Base-by-base conservation (phyloP, 805 yeast species). In the Metschnikowia matae region DNA sequence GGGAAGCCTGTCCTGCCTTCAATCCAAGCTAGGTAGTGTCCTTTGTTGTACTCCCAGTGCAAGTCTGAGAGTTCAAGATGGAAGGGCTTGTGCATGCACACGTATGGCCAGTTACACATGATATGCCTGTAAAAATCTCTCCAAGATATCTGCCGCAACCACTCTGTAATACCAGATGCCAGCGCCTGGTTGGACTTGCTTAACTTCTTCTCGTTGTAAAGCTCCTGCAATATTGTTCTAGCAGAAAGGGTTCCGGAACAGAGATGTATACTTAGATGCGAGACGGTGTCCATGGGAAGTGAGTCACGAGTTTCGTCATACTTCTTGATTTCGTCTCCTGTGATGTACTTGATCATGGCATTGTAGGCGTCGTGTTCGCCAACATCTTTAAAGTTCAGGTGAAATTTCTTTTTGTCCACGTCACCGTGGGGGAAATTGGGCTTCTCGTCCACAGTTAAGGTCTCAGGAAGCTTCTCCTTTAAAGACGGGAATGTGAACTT, bases 61-160 rank as follows among this genome's bases (percentile, higher is more conserved):
- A 80, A 44, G 11, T 68, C 74, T 15, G 69, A 56, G 21, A 71
- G 67, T 42, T 73, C 74, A 42, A 78, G 65, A 49, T 74, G 75
- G 58, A 71, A 76, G 1, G 84, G 84, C 45, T 69, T 58, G 57
- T 67, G 70, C 81, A 80, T 80, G 46, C 74, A 71, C 6, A 77
- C 59, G 52, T 70, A 75, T 3, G 85, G 85, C 77, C 80, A 74
- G 49, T 70, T 67, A 48, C 70, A 66, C 46, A 78, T 53, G 6
- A 77, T 69, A 54, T 80, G 82, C 43, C 74, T 69, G 58, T 80
- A 80, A 51, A 79, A 80, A 57, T 81, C 85, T 56, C 84, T 70
- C 80, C 83, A 81, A 0, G 84, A 80, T 8, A 81, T 67, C 58
- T 81, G 83, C 35, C 83, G 70, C 29, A 79, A 67, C 66, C 77